These are phyloP conservation scores for Lactarius akahatsu DNA, from an alignment of 768 basidiomycete genomes.

Conservation along the genomic window DNA sequence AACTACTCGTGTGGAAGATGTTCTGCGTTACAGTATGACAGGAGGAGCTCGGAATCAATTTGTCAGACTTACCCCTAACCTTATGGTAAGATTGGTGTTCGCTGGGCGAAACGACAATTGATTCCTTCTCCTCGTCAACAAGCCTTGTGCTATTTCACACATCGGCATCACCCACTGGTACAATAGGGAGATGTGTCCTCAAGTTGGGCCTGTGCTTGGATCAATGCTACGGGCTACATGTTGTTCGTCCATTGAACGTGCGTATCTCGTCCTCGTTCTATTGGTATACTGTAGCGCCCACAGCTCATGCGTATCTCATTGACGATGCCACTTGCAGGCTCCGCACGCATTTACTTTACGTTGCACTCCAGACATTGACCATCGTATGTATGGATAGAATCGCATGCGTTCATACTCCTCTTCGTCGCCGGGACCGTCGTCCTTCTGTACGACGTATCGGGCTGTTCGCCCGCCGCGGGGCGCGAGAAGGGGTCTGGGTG, in stretches of 20 bases:
- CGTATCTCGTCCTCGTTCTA: too few species aligned
- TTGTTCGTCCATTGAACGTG: slow-evolving; percentile 35
- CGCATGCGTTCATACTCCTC: slow-evolving; percentile 55
- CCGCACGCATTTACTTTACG: slow-evolving; percentile 84
- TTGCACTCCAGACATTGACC: slow-evolving; percentile 83
- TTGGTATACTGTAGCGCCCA: too few species aligned
- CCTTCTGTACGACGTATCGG: slow-evolving; percentile 83
- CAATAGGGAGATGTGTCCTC: slow-evolving; percentile 33
- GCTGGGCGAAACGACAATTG: too few species aligned
- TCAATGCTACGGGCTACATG: slow-evolving; percentile 93
- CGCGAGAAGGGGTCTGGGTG: slow-evolving; percentile 64
- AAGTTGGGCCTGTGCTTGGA: slow-evolving; percentile 78
- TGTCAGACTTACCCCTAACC: too few species aligned
- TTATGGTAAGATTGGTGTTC: too few species aligned
- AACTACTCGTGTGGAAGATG: too few species aligned
- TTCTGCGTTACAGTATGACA: too few species aligned
- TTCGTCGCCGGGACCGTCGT: slow-evolving; percentile 62
- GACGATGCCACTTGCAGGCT: slow-evolving; percentile 48
- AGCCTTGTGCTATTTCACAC: too few species aligned
- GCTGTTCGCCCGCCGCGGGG: slow-evolving; percentile 54
- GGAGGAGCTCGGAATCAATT: too few species aligned
- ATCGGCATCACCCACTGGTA: too few species aligned
- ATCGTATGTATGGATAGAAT: slow-evolving; percentile 64
- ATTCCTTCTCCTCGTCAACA: too few species aligned
- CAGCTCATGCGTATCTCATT: neutral